Evolutionary conservation across 1,139 yeast species (phyloP).

Genomic region (Debaryomyces singareniensis): DNA sequence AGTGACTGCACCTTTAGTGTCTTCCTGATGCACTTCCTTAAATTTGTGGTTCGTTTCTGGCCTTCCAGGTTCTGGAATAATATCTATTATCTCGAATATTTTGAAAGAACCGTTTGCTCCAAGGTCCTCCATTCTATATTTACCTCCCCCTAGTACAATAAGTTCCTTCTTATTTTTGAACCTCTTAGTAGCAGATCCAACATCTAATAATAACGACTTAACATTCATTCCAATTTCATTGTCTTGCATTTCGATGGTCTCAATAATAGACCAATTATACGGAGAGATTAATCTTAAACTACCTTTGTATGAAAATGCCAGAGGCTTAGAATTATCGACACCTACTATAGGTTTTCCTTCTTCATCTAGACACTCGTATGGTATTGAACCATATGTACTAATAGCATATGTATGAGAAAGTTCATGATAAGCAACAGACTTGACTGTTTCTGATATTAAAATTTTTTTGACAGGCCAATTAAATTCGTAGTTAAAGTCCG

Average conservation of each 20-base stretch:
- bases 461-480: slow-evolving; percentile 56
- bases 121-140: slow-evolving; percentile 75
- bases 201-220: slow-evolving; percentile 55
- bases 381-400: slow-evolving; percentile 55
- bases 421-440: slow-evolving; percentile 68
- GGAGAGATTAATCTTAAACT: slow-evolving; percentile 66
- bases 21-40: slow-evolving; percentile 70
- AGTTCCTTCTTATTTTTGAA: slow-evolving; percentile 61
- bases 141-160: slow-evolving; percentile 73
- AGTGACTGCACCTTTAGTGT: slow-evolving; percentile 80
- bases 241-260: slow-evolving; percentile 56
- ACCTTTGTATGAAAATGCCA: slow-evolving; percentile 54
- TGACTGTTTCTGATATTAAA: slow-evolving; percentile 57
- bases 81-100: slow-evolving; percentile 69
- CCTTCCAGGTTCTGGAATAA: slow-evolving; percentile 83
- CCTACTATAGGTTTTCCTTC: slow-evolving; percentile 67
- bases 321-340: slow-evolving; percentile 39
- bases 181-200: slow-evolving; percentile 38
- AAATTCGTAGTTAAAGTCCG: slow-evolving; percentile 51
- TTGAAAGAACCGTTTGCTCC: slow-evolving; percentile 77
- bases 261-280: slow-evolving; percentile 70
- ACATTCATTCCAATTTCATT: slow-evolving; percentile 61
- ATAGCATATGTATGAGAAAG: slow-evolving; percentile 58
- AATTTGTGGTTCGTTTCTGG: slow-evolving; percentile 82
- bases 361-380: slow-evolving; percentile 67